A percentile compares a stretch with the other conserved stretches of the same genome.
These are phyloP conservation scores for Tolypocladium ophioglossoides DNA, from an alignment of 2,329 filamentous ascomycete species.

Conservation along the genomic window DNA sequence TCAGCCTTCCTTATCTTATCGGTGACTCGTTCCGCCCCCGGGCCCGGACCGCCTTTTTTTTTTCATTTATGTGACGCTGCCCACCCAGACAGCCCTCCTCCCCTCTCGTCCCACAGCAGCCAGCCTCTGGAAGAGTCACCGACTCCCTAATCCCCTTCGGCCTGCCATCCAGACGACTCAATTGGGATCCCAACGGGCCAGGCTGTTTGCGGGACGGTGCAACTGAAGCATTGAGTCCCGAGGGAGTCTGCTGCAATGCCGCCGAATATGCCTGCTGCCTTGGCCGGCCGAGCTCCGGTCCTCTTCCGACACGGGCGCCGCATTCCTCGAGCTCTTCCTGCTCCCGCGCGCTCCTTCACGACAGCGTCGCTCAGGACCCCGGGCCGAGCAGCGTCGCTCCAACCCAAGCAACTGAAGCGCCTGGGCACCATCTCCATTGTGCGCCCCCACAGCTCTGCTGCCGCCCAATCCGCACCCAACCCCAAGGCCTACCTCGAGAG, in stretches of 20 bases:
- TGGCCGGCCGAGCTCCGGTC: constrained; percentile 48
- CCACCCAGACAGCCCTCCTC: constrained; percentile 1
- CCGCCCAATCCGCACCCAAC: constrained; percentile 61
- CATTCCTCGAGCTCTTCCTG: constrained; percentile 31
- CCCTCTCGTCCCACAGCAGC: constrained; percentile 5
- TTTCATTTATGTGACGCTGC: constrained; percentile 5
- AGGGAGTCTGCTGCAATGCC: constrained; percentile 24
- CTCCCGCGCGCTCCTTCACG: constrained; percentile 34
- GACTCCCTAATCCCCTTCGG: constrained; percentile 10
- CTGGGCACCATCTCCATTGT: constrained; percentile 36
- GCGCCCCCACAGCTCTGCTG: constrained; percentile 28
- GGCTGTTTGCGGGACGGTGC: constrained; percentile 25
- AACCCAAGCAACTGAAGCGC: constrained; percentile 28
- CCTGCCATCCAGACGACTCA: constrained; percentile 10
- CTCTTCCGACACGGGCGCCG: constrained; percentile 45
- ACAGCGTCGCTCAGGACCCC: constrained; percentile 21
- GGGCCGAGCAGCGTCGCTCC: constrained; percentile 19
- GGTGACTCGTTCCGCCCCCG: constrained; percentile 5
- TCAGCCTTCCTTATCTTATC: not conserved
- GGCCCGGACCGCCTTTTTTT: constrained; percentile 12
- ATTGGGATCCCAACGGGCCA: constrained; percentile 20
- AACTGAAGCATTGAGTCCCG: constrained; percentile 22
- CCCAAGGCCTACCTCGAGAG: constrained; percentile 83
- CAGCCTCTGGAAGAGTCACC: constrained; percentile 13
- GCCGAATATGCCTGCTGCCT: constrained; percentile 25